Evolutionary conservation across 257 asterid genomes (phyloP), one percentile per base, ranked within the genome.

Genomic region (Catharanthus roseus): DNA sequence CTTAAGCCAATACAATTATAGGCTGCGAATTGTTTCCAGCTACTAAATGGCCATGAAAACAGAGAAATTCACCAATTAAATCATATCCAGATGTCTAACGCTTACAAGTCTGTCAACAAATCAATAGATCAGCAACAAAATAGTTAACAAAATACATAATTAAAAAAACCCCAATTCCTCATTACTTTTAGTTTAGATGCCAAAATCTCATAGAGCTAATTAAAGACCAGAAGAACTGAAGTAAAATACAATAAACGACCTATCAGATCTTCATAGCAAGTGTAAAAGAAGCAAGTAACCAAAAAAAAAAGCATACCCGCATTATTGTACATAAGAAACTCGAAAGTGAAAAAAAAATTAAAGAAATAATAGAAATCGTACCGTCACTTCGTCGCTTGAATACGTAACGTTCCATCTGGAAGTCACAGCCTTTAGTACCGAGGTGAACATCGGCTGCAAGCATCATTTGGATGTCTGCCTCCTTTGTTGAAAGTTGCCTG

Each of bases 301-400:
- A n/a, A n/a, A n/a, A 11, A 10, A 15, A 10, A 11, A 12, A 51
- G 12, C 5, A 7, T 31, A 2, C 16, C 1, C 0, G 16, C 5
- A 4, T 31, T 0, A 23, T 55, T 11, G 3, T 26, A 21, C 5
- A 6, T 56, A 56, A 11, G 16, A 6, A 63, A 38, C 45, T 63
- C 28, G 47, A 63, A 24, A 67, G 9, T 8, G 36, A n/a, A 5
- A 55, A 0, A 7, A 10, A 11, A n/a, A 29, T 18, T 5, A 2
- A 3, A 1, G 23, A 10, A 21, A 3, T 2, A 16, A 11, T 23
- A 1, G 45, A 6, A 23, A 21, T 33, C 36, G n/a, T 26, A 82
- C 86, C 86, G 34, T 82, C 83, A n/a, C 72, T 82, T 19, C 86
- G 81, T 71, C 83, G 83, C 77, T 78, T 82, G 79, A 75, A 76